Evolutionary conservation across 495 filamentous ascomycete species (phyloP).

Genomic region (Halenospora varia): DNA sequence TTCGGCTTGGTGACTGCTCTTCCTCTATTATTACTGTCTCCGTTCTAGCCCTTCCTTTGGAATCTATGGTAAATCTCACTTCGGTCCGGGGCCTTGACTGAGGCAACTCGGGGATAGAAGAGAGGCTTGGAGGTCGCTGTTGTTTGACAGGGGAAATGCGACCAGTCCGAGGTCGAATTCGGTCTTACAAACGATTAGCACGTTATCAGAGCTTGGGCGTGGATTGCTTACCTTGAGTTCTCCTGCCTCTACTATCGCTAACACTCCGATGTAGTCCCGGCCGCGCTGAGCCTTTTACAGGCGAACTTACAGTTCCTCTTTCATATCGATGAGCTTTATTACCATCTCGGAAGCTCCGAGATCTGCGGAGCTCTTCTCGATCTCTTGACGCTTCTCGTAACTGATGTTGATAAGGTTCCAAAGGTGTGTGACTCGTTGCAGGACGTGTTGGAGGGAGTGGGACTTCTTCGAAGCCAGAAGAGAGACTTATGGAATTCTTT

Average conservation of each 20-base stretch:
- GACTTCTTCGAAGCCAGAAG: slow-evolving; percentile 40
- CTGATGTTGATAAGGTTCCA: slow-evolving; percentile 58
- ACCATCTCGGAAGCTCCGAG: slow-evolving; percentile 29
- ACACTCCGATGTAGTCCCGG: slow-evolving; percentile 59
- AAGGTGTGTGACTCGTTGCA: slow-evolving; percentile 28
- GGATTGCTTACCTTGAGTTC: slow-evolving; percentile 14
- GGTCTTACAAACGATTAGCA: slow-evolving; percentile 8
- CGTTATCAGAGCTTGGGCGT: background rate
- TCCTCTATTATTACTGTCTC: slow-evolving; percentile 58
- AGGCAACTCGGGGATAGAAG: slow-evolving; percentile 44
- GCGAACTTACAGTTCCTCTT: slow-evolving; percentile 48
- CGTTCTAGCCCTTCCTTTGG: slow-evolving; percentile 65
- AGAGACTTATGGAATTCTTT: slow-evolving; percentile 23
- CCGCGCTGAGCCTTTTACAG: slow-evolving; percentile 35
- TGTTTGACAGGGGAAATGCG: slow-evolving; percentile 47
- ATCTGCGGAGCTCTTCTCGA: slow-evolving; percentile 38
- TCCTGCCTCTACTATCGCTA: slow-evolving; percentile 36
- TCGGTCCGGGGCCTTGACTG: slow-evolving; percentile 44
- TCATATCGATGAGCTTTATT: slow-evolving; percentile 26
- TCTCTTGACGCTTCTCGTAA: slow-evolving; percentile 52
- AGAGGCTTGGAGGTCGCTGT: slow-evolving; percentile 41
- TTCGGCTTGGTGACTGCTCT: slow-evolving; percentile 12
- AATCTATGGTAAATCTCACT: slow-evolving; percentile 68
- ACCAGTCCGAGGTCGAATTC: slow-evolving; percentile 31
- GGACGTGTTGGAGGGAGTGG: slow-evolving; percentile 35